Percentiles rank a stretch among this genome's conserved stretches.
phyloP scores from a whole-genome alignment of 2,329 filamentous ascomycete genomes.

The Capronia americana region DNA sequence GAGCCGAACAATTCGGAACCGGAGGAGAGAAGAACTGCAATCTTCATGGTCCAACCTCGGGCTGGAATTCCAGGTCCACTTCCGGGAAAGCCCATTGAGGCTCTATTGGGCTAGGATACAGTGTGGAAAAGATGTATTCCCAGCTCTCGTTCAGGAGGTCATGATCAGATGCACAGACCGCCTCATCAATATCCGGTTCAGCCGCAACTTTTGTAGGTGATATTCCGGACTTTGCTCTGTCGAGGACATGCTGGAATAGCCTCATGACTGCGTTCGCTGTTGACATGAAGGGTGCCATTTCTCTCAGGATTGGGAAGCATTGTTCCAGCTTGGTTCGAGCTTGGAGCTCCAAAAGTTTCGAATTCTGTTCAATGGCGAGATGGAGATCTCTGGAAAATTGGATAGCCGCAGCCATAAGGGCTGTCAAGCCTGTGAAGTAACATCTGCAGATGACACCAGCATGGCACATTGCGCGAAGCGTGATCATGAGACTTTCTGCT shows the following conservation, averaged over 20 bases:
- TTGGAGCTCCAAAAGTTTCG: conserved; percentile 6
- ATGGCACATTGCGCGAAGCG: conserved; percentile 8
- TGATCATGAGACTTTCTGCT: conserved; percentile 1
- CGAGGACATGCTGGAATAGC: conserved; percentile 9
- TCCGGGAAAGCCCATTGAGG: neutral
- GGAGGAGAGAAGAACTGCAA: too few relatives aligned
- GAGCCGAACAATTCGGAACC: too few relatives aligned
- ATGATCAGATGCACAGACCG: neutral
- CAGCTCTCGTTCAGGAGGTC: neutral
- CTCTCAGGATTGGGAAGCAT: conserved; percentile 11
- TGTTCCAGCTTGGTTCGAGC: neutral
- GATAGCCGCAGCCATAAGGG: conserved; percentile 11
- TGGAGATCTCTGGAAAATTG: conserved; percentile 6
- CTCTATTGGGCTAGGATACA: neutral
- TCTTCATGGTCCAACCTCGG: too few relatives aligned
- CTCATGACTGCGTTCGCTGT: neutral
- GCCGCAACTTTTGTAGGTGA: neutral
- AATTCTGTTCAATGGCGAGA: conserved; percentile 1
- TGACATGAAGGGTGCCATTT: conserved; percentile 2
- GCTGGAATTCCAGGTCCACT: neutral
- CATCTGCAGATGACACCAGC: neutral
- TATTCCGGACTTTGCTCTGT: conserved; percentile 2
- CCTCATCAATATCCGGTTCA: too few relatives aligned
- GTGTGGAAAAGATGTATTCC: neutral
- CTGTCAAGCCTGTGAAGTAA: conserved; percentile 16